Conservation (phyloP, 208 protist species). For the Balamuthia mandrillaris region DNA sequence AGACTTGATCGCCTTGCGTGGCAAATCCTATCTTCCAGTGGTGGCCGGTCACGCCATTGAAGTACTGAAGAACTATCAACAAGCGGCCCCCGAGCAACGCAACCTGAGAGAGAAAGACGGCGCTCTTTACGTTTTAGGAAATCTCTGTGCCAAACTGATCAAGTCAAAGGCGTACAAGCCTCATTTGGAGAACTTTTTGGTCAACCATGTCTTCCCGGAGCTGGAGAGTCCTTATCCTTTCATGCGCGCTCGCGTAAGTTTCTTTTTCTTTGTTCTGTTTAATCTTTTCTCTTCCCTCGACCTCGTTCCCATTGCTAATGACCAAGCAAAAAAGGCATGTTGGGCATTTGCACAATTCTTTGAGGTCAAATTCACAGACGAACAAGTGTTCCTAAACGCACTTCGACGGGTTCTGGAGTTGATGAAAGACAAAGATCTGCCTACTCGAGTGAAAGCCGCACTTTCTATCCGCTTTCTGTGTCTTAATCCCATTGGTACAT, state of each 20-base stretch:
- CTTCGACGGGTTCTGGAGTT: neutral
- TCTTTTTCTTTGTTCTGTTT: neutral
- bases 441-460: neutral
- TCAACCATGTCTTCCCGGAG: neutral
- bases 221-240: neutral
- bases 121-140: neutral
- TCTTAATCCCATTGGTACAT: too few relatives aligned
- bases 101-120: neutral
- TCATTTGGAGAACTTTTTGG: neutral
- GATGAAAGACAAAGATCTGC: neutral
- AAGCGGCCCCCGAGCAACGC: neutral
- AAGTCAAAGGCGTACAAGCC: neutral
- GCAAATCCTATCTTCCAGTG: neutral
- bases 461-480: neutral
- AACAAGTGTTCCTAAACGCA: neutral
- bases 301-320: neutral
- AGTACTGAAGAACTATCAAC: neutral
- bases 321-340: neutral
- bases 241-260: neutral
- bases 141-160: neutral
- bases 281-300: too few relatives aligned
- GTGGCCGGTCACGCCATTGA: neutral
- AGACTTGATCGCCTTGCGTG: neutral
- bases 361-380: neutral
- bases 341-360: constrained; percentile 10